A percentile compares a stretch with the other conserved stretches of the same genome.
These are phyloP conservation scores for Phytophthora crassamura DNA, from an alignment of 352 stramenopile species.

Conservation along the genomic window DNA sequence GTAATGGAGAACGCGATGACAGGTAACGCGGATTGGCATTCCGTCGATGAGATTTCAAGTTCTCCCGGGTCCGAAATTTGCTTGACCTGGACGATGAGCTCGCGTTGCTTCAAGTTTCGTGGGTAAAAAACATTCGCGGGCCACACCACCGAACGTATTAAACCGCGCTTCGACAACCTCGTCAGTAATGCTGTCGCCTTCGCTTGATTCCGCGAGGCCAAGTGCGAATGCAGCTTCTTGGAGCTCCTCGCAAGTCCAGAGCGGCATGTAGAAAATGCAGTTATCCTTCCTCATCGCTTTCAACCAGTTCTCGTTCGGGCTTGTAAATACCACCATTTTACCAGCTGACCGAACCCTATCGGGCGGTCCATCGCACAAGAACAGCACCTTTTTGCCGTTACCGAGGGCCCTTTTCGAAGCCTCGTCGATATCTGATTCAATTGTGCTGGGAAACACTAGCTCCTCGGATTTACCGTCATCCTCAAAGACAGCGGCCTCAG, in stretches of 20 bases:
- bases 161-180: neutral
- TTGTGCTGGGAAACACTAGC: too few species aligned
- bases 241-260: slow-evolving; percentile 11
- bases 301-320: slow-evolving; percentile 8
- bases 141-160: slow-evolving; percentile 9
- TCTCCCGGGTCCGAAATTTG: neutral
- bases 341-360: neutral
- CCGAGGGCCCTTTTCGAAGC: neutral
- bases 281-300: neutral
- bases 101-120: neutral
- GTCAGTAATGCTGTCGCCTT: neutral
- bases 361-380: slow-evolving; percentile 9
- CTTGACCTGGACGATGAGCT: neutral
- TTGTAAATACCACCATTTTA: slow-evolving; percentile 6
- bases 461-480: too few species aligned
- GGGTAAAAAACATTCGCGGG: neutral
- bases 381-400: slow-evolving; percentile 1
- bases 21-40: neutral
- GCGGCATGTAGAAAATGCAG: slow-evolving; percentile 7
- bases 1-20: slow-evolving; percentile 5
- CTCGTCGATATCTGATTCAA: too few species aligned
- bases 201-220: neutral
- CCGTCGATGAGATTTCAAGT: neutral
- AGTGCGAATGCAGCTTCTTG: slow-evolving; percentile 1
- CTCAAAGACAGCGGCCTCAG: too few species aligned